Percentiles rank a stretch among this genome's conserved stretches.
Conservation (phyloP, 305 asterid species). For the Fraxinus velutina region DNA sequence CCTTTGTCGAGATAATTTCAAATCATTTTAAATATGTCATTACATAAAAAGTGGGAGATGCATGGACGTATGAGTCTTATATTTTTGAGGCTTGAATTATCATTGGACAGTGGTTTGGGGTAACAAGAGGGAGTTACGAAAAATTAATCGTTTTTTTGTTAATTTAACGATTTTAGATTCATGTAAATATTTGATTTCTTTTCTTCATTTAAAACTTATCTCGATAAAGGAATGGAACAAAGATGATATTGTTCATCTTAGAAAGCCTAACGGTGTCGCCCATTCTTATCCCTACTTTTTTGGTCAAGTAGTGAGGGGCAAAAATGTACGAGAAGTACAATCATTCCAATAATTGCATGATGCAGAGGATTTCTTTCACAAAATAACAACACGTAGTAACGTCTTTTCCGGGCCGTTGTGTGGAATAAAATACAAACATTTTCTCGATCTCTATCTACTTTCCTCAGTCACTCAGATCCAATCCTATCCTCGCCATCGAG, state of each 20-base stretch:
- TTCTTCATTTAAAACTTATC: not conserved
- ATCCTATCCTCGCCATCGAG: conserved; percentile 24
- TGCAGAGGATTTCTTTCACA: not conserved
- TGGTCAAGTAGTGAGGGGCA: not conserved
- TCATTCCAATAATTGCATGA: not conserved
- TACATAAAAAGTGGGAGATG: not conserved
- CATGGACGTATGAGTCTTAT: not conserved
- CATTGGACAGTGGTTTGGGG: not conserved
- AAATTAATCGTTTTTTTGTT: not conserved
- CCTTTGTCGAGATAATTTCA: not conserved
- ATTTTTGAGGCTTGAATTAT: not conserved
- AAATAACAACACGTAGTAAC: not conserved
- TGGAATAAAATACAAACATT: not conserved
- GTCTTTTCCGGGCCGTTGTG: not conserved
- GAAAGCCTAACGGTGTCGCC: not conserved
- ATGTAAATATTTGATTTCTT: not conserved
- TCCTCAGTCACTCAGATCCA: conserved; percentile 34
- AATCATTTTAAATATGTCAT: not conserved
- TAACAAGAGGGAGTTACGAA: not conserved
- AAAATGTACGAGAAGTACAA: not conserved
- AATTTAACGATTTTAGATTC: no score
- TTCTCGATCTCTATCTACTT: not conserved
- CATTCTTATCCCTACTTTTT: not conserved
- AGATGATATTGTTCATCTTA: not conserved
- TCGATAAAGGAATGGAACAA: not conserved